phyloP scores from a whole-genome alignment of 352 stramenopile genomes.

The Pythium dissotocum region DNA sequence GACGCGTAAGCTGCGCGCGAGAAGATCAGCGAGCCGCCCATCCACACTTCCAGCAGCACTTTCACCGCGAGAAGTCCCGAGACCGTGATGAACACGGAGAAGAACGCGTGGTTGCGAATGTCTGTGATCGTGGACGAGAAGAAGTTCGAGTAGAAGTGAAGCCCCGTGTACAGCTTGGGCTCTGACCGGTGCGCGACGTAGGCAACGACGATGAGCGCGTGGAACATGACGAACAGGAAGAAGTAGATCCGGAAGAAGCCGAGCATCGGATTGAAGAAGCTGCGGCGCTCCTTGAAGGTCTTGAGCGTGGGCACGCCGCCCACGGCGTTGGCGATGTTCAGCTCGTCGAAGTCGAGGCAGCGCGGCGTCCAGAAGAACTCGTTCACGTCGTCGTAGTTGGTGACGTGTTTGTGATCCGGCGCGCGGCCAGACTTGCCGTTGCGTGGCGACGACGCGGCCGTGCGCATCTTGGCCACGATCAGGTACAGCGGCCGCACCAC shows the following conservation, averaged over 20 bases:
- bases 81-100: constrained; percentile 70
- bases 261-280: constrained; percentile 76
- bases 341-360: constrained; percentile 83
- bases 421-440: constrained; percentile 19
- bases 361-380: constrained; percentile 86
- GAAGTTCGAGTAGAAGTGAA: constrained; percentile 78
- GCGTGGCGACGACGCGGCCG: constrained; percentile 29
- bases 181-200: constrained; percentile 81
- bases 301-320: constrained; percentile 66
- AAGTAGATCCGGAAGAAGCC: constrained; percentile 90
- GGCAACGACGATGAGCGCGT: constrained; percentile 73
- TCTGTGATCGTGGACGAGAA: constrained; percentile 62
- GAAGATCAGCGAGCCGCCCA: constrained; percentile 79
- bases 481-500: constrained; percentile 80
- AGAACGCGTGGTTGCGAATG: constrained; percentile 76
- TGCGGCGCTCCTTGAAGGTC: constrained; percentile 86
- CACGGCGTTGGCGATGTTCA: constrained; percentile 75
- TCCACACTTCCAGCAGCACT: constrained; percentile 82
- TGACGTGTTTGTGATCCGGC: constrained; percentile 85
- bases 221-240: constrained; percentile 83
- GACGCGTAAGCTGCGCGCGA: constrained; percentile 49
- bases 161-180: constrained; percentile 46
- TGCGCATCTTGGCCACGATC: constrained; percentile 75
- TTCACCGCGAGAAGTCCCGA: constrained; percentile 63
- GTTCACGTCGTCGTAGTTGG: constrained; percentile 91